A percentile compares a stretch with the other conserved stretches of the same genome.
Conservation (phyloP, 192 early-diverging fungal genomes). For the Coemansia sp. region DNA sequence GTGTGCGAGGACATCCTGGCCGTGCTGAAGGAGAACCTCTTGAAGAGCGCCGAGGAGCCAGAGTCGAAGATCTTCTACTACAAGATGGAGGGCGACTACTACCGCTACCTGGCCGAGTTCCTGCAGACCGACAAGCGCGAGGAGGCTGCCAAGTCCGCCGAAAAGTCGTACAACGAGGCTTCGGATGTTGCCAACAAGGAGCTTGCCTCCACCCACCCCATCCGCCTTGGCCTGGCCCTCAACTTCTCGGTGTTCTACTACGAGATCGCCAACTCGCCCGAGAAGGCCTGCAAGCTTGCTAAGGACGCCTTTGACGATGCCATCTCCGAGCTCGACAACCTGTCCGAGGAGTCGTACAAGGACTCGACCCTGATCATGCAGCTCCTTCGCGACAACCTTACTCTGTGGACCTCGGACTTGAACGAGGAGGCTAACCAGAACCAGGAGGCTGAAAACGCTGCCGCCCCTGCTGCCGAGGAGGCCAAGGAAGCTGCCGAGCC, state of each 20-base stretch:
- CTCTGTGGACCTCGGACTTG: slow-evolving; percentile 95
- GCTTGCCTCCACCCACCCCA: slow-evolving; percentile 90
- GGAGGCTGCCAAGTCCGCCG: slow-evolving; percentile 81
- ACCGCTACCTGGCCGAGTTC: slow-evolving; percentile 99
- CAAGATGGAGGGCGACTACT: slow-evolving; percentile 99
- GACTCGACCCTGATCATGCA: slow-evolving; percentile 99
- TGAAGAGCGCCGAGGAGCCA: slow-evolving; percentile 86
- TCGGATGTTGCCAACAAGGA: slow-evolving; percentile 81
- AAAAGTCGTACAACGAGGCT: slow-evolving; percentile 97
- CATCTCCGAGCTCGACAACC: slow-evolving; percentile 90
- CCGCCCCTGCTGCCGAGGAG: slow-evolving; percentile 60
- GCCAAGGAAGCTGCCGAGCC: slow-evolving; percentile 54
- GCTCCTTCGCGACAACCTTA: slow-evolving; percentile 94
- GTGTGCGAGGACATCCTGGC: slow-evolving; percentile 94
- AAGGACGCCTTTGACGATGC: slow-evolving; percentile 96
- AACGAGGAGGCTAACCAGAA: slow-evolving; percentile 52
- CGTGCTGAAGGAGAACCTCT: slow-evolving; percentile 87
- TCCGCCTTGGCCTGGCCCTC: slow-evolving; percentile 93
- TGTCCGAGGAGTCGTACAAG: slow-evolving; percentile 94
- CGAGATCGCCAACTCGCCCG: slow-evolving; percentile 94
- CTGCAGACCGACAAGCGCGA: slow-evolving; percentile 81
- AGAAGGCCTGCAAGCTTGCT: slow-evolving; percentile 86
- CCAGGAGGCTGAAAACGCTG: slow-evolving; percentile 8
- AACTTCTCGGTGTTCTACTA: slow-evolving; percentile 99
- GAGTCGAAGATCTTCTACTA: slow-evolving; percentile 99